A percentile compares a stretch with the other conserved stretches of the same genome.
Conservation (phyloP, 192 early-diverging fungal genomes). For the Polychytrium aggregatum region DNA sequence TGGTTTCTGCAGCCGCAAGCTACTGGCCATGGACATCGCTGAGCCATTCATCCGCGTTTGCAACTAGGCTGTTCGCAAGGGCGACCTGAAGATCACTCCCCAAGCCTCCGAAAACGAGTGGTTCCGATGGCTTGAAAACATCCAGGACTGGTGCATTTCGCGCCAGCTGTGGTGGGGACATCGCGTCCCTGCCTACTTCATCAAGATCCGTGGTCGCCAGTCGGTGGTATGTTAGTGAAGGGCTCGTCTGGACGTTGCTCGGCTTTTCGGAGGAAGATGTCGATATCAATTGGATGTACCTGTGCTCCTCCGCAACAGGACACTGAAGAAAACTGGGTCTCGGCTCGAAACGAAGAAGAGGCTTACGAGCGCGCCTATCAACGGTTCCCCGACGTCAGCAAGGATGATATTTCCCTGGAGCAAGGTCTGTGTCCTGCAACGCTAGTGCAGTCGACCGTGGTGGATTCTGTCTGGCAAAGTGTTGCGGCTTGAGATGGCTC, state of each 20-base stretch:
- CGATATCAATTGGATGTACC: too few species aligned
- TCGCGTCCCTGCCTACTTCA: slow-evolving; percentile 88
- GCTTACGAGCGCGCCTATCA: slow-evolving; percentile 63
- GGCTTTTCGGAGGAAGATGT: too few species aligned
- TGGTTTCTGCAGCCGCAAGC: neutral
- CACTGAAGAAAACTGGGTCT: slow-evolving; percentile 72
- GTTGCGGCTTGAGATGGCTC: slow-evolving; percentile 1
- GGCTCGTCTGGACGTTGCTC: too few species aligned
- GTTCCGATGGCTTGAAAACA: slow-evolving; percentile 92
- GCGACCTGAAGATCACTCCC: slow-evolving; percentile 74
- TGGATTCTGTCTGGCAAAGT: too few species aligned
- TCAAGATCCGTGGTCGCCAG: too few species aligned
- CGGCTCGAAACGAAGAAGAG: slow-evolving; percentile 64
- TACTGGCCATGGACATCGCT: neutral
- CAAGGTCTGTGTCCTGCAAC: too few species aligned
- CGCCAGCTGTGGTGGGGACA: slow-evolving; percentile 99
- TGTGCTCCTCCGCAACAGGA: slow-evolving; percentile 38
- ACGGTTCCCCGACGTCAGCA: slow-evolving; percentile 59
- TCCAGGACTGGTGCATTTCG: slow-evolving; percentile 98
- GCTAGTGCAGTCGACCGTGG: too few species aligned
- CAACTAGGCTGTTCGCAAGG: slow-evolving; percentile 57
- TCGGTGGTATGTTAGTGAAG: too few species aligned
- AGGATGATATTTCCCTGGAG: slow-evolving; percentile 68
- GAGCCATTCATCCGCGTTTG: neutral
- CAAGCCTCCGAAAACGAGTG: slow-evolving; percentile 81